A percentile compares a stretch with the other conserved stretches of the same genome.
Conservation (phyloP, 768 basidiomycete genomes). For the Termitomyces sp. region DNA sequence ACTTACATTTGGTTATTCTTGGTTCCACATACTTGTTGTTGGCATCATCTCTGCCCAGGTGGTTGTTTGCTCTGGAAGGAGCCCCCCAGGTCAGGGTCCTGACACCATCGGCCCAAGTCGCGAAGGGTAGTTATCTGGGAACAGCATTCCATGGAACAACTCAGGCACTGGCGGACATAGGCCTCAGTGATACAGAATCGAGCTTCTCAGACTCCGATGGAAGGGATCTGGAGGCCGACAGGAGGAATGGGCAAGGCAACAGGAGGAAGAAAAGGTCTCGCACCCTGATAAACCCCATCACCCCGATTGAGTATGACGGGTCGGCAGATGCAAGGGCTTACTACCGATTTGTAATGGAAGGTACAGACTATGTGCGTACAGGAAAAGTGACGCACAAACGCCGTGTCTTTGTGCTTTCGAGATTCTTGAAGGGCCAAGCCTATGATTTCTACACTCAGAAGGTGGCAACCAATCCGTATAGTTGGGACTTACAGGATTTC, state of each 20-base stretch:
- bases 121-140: neutral
- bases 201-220: neutral
- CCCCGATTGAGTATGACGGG: slow-evolving; percentile 23
- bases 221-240: neutral
- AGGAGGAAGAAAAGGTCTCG: neutral
- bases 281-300: neutral
- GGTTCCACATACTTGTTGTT: too few species aligned
- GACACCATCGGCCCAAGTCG: too few species aligned
- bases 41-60: too few species aligned
- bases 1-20: too few species aligned
- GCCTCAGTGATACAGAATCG: neutral
- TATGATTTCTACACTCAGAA: slow-evolving; percentile 26
- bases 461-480: slow-evolving; percentile 13
- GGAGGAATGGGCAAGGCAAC: too few species aligned
- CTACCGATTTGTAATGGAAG: slow-evolving; percentile 22
- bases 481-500: too few species aligned
- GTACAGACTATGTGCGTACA: slow-evolving; percentile 18
- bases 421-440: slow-evolving; percentile 26
- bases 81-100: too few species aligned
- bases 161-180: neutral
- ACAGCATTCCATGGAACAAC: neutral
- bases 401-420: slow-evolving; percentile 16
- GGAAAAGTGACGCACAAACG: slow-evolving; percentile 10
- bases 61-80: too few species aligned
- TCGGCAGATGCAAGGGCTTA: slow-evolving; percentile 15